Evolutionary conservation across 805 yeast species (phyloP), one percentile per base, ranked within the genome.

Genomic region (Metschnikowia santaceciliae): DNA sequence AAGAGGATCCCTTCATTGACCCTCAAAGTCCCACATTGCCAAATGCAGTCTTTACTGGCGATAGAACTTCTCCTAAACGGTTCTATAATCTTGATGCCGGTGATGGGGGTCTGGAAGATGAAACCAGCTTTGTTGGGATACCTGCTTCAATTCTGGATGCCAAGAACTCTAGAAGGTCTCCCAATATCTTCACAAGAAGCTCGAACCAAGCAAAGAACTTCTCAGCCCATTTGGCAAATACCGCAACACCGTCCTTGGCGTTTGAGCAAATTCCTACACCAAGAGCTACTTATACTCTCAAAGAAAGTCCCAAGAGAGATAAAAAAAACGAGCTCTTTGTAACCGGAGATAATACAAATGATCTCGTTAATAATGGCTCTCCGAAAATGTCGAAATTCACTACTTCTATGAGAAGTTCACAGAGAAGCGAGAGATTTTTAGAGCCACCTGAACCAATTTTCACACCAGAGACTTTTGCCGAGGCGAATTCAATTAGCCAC

Each of bases 361-460:
- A 58, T 32, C 40, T 53, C 5, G 66, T 59, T 22, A 58, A 65
- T n/a, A 20, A 33, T 33, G 72, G 76, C 3, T 69, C 78, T 2
- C 76, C 79, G 13, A 61, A 67, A 30, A 55, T 67, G 26, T 55
- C 71, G 36, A 63, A 54, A n/a, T 60, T 56, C 32, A 61, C 64
- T 4, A 56, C 69, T 5, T 60, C 67, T 4, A 63, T 66, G 34
- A 66, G 63, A 23, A 64, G 69, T 48, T 68, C 75, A 5, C 59
- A 63, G 34, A 69, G 69, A 52, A 75, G 81, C n/a, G 81, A 62
- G 60, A 67, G 84, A 42, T 75, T 81, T 40, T 63, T 83, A 33
- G 82, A 81, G 33, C 82, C 82, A 3, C 88, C 86, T n/a, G 80
- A 78, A 59, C 88, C 87, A 48, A 80, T 80, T 46, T 84, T 80